These are phyloP conservation scores for Litsea cubeba DNA, from an alignment of 164 flowering plant genomes.

Conservation along the genomic window DNA sequence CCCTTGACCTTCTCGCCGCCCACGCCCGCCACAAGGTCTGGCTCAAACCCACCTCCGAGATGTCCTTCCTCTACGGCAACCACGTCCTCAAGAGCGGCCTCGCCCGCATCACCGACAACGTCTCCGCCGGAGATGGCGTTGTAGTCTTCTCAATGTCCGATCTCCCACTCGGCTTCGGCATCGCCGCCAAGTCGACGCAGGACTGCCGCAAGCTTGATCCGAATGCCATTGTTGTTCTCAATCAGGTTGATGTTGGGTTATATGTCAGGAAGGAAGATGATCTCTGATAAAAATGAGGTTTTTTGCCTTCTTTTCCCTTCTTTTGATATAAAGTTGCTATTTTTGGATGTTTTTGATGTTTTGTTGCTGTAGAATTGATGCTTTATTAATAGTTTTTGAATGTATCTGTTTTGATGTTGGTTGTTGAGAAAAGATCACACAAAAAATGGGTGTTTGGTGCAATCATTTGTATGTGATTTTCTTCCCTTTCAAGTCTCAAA, in stretches of 20 bases:
- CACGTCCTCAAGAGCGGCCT: conserved; percentile 82
- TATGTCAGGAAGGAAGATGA: conserved; percentile 72
- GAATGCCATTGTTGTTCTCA: conserved; percentile 76
- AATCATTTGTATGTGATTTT: too few species aligned
- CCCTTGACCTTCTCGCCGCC: conserved; percentile 51
- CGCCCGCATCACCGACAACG: conserved; percentile 76
- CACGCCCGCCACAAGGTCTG: conserved; percentile 90
- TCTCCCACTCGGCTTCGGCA: conserved; percentile 81
- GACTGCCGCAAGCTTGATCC: conserved; percentile 89
- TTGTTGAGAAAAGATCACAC: too few species aligned
- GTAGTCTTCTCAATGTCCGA: conserved; percentile 88
- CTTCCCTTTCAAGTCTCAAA: too few species aligned
- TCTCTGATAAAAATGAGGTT: conserved; percentile 11
- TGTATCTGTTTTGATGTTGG: too few species aligned
- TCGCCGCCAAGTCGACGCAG: conserved; percentile 68
- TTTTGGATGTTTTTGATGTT: too few species aligned
- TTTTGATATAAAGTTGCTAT: neutral
- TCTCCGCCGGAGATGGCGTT: conserved; percentile 70
- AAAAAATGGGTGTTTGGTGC: too few species aligned
- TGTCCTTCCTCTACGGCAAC: conserved; percentile 82
- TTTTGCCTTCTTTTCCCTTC: neutral
- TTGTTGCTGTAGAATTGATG: too few species aligned
- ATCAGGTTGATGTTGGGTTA: conserved; percentile 85
- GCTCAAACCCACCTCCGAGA: conserved; percentile 89
- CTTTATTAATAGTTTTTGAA: too few species aligned